Evolutionary conservation across 2,329 filamentous ascomycete species (phyloP), one percentile per base, ranked within the genome.

Genomic region (Pseudogymnoascus sp.): DNA sequence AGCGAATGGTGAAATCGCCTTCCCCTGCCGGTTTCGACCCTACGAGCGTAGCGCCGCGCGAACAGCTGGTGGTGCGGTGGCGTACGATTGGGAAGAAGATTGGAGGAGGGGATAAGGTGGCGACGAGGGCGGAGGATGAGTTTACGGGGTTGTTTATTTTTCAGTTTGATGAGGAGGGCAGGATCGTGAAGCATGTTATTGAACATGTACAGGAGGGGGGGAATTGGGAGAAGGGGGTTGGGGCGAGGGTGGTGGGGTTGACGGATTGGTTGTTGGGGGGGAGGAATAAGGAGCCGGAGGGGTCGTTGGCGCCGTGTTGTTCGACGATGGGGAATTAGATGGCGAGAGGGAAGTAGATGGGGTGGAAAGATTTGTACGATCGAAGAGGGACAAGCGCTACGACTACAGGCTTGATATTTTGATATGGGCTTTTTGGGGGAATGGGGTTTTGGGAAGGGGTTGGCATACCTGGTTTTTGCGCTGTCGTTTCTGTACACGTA

Each of bases 61-160:
- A 97, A 75, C 90, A 95, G 76, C 83, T 98, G 36, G 87, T 98
- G 19, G 93, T 98, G 23, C 88, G 90, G 64, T 99, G 95, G 95
- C 88, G 88, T 73, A 93, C 90, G 0, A 76, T 79, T 23, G 81
- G 82, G 57, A 84, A 82, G 68, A 78, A 79, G 0, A 79, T 78
- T 2, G 28, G 23, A 28, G 68, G 70, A 13, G 79, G 83, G 13
- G 80, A 83, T 66, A 81, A 80, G 73, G 76, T 76, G 68, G 77
- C 28, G 14, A 60, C 54, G 72, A 71, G 84, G 61, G 79, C 83
- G 16, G 76, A 81, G 69, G 83, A 85, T 66, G 89, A 93, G 72
- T 98, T 98, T 70, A 90, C 87, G 1, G 95, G 95, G 0, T 77
- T 98, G 10, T 99, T 98, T 76, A 88, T 96, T 65, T 99, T 99